Base-by-base conservation (phyloP, 208 protist genomes). In the Porcisia deanei region DNA sequence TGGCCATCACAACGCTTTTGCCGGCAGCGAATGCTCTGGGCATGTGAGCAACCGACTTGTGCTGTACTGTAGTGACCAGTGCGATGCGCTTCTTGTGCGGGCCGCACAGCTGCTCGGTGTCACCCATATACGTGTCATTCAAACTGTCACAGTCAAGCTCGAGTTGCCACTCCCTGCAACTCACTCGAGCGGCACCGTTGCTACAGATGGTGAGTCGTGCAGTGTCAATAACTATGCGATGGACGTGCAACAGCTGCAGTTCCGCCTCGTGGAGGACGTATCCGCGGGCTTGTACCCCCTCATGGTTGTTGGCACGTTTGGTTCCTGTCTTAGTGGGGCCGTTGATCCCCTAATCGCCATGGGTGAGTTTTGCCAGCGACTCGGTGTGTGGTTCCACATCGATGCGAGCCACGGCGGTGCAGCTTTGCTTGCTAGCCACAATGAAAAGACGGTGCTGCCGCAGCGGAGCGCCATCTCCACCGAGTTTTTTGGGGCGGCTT, bases 331-430 rank as follows among this genome's bases (percentile, higher is more conserved):
- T n/a, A 86, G 82, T 52, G 92, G 83, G 20, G 80, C 85, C 5
- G 83, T 93, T 0, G 92, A 96, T 57, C 89, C 88, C 3, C 76
- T 96, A 10, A 70, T 61, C 1, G 79, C 65, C 47, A 25, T 94
- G 10, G 82, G 81, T 0, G 63, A 75, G 22, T 84, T 94, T 45
- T 94, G 92, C 73, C 53, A 70, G 7, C 79, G 78, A 30, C 75
- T 91, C 14, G 88, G 85, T 4, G 72, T 94, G 39, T 96, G 92
- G 90, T 86, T 90, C 52, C 92, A 96, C 79, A 58, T 94, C 7
- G 92, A 94, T 55, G 91, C 88, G 5, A 85, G 84, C 43, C 77
- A 86, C 59, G 85, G 84, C 57, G 88, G 87, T 1, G 9, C 79
- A 1, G 83, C 85, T 5, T 59, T 95, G 60, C 73, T 82, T 3